Evolutionary conservation across 106 monocot species (phyloP).

Genomic region (Apostasia shenzhenica): DNA sequence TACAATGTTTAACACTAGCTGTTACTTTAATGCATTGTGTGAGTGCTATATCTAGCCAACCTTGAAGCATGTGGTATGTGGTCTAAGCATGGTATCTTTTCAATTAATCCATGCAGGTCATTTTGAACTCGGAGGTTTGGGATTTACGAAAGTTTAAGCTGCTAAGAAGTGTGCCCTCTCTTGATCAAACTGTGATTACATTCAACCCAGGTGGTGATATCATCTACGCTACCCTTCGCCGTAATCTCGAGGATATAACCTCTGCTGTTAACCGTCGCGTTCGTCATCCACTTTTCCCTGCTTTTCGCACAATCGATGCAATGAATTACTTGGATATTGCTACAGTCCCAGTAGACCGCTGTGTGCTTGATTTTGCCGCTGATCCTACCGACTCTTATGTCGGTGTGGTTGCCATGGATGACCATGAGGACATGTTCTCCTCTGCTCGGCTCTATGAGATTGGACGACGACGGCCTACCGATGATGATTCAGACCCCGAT

Average conservation of each 20-base stretch:
- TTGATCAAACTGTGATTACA: conserved; percentile 84
- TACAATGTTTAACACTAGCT: no score
- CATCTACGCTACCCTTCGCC: conserved; percentile 88
- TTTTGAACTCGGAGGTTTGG: conserved; percentile 98
- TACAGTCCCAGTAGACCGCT: conserved; percentile 81
- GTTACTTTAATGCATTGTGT: no score
- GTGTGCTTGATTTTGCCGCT: conserved; percentile 77
- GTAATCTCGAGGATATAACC: conserved; percentile 83
- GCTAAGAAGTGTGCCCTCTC: conserved; percentile 73
- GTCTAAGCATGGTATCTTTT: not conserved
- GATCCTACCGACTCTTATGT: conserved; percentile 75
- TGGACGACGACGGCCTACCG: conserved; percentile 68
- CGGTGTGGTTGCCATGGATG: conserved; percentile 91
- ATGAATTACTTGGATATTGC: conserved; percentile 84
- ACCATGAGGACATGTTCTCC: conserved; percentile 84
- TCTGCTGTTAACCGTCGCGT: conserved; percentile 71
- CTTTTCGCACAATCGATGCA: conserved; percentile 92
- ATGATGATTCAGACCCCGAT: conserved; percentile 96
- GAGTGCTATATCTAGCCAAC: no score
- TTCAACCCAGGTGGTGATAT: conserved; percentile 79
- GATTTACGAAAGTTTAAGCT: conserved; percentile 92
- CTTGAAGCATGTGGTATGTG: no score
- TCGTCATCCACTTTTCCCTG: conserved; percentile 78
- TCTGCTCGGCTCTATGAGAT: conserved; percentile 79
- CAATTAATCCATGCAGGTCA: conserved; percentile 39